Conservation (phyloP, 2,329 filamentous ascomycete genomes). For the Aspergillus thermomutatus region DNA sequence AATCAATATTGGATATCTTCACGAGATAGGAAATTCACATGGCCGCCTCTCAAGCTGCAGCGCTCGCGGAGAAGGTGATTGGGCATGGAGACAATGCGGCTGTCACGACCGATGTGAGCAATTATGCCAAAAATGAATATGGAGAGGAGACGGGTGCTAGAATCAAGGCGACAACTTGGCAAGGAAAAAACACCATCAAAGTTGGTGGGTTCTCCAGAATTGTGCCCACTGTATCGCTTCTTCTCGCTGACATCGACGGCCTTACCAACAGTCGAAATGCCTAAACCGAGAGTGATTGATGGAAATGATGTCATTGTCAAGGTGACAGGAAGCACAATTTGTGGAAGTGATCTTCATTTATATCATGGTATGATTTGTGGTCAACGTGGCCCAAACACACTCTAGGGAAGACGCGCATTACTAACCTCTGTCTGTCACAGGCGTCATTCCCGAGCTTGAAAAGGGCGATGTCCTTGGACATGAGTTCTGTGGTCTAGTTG, state of each 20-base stretch:
- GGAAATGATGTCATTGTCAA: conserved; percentile 74
- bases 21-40: conserved; percentile 35
- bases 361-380: conserved; percentile 32
- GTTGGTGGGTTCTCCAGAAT: conserved; percentile 46
- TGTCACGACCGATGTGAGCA: conserved; percentile 66
- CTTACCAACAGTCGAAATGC: conserved; percentile 52
- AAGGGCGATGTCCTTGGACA: conserved; percentile 66
- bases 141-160: conserved; percentile 53
- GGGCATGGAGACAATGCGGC: conserved; percentile 65
- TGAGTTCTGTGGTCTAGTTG: conserved; percentile 52
- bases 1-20: background rate
- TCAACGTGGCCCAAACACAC: background rate
- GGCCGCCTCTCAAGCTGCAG: conserved; percentile 65
- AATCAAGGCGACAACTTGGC: conserved; percentile 81
- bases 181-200: conserved; percentile 74
- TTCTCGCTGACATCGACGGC: background rate
- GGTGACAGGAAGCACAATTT: conserved; percentile 65
- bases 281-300: conserved; percentile 70
- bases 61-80: conserved; percentile 61
- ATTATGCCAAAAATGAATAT: conserved; percentile 57
- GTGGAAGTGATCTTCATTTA: conserved; percentile 58
- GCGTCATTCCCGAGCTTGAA: conserved; percentile 54
- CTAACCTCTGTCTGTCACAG: conserved; percentile 20
- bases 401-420: background rate
- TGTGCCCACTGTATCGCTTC: background rate